Percentiles rank a stretch among this genome's conserved stretches.
phyloP scores from a whole-genome alignment of 768 basidiomycete genomes.

The Mycena maculata region DNA sequence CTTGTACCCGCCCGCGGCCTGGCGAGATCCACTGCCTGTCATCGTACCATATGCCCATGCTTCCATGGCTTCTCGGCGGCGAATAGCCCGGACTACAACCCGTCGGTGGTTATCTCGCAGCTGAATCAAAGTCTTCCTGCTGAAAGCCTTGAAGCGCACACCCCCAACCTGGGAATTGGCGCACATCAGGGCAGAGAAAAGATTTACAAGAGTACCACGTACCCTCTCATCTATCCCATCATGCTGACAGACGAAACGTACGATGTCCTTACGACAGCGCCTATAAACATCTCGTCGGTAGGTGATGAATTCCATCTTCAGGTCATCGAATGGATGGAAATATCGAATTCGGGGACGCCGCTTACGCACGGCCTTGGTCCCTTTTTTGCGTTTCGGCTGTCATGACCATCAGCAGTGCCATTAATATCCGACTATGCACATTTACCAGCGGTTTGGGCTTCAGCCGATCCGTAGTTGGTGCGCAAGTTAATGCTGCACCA shows the following conservation, averaged over 20 bases:
- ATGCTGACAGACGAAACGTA: not conserved
- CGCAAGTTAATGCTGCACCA: not conserved
- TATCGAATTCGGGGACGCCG: not conserved
- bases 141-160: not conserved
- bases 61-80: not conserved
- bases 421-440: not conserved
- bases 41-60: not conserved
- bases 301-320: not conserved
- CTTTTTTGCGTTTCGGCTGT: not conserved
- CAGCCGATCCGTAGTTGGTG: not conserved
- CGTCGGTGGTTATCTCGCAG: not conserved
- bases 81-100: not conserved
- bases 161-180: constrained; percentile 5
- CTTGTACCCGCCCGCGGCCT: not conserved
- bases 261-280: not conserved
- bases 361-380: not conserved
- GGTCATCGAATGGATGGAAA: not conserved
- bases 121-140: not conserved
- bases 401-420: not conserved
- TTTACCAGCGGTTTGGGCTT: not conserved
- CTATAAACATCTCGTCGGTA: not conserved
- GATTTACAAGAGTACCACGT: not conserved
- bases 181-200: too few species aligned
- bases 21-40: not conserved
- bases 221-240: not conserved